Percentiles rank a stretch among this genome's conserved stretches.
phyloP scores from a whole-genome alignment of 1,284 basidiomycete genomes.

The Puccinia triticina region DNA sequence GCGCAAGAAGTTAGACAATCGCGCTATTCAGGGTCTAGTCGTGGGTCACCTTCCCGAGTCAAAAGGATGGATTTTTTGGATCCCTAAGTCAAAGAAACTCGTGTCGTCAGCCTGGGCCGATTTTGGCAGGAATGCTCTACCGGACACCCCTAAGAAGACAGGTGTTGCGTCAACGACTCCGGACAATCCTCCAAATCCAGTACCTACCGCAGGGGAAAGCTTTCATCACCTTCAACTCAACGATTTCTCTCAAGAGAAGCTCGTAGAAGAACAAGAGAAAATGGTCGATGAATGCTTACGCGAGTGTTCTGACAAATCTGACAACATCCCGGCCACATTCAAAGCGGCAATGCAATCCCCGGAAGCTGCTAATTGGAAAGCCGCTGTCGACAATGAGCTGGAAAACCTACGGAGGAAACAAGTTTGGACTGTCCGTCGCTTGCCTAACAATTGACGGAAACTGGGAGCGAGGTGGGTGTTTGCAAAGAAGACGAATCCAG shows the following conservation, averaged over 20 bases:
- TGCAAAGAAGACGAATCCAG: background rate
- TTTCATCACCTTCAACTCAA: no score
- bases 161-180: no score
- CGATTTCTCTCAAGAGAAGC: background rate
- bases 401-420: background rate
- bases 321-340: slow-evolving; percentile 6
- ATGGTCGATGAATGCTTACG: background rate
- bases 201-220: no score
- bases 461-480: slow-evolving; percentile 9
- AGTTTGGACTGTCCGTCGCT: background rate
- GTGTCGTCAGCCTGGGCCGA: no score
- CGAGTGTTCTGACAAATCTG: no score
- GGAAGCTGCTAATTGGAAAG: background rate
- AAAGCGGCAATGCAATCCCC: slow-evolving; percentile 10
- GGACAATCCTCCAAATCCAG: no score
- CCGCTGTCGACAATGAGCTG: background rate
- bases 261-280: no score
- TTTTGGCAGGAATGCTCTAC: no score
- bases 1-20: background rate
- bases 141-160: no score
- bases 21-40: background rate
- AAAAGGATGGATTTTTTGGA: background rate
- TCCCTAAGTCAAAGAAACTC: no score
- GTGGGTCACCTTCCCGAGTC: background rate
- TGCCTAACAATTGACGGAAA: background rate